phyloP scores from a whole-genome alignment of 148 eudicot species.

The Beta vulgaris region DNA sequence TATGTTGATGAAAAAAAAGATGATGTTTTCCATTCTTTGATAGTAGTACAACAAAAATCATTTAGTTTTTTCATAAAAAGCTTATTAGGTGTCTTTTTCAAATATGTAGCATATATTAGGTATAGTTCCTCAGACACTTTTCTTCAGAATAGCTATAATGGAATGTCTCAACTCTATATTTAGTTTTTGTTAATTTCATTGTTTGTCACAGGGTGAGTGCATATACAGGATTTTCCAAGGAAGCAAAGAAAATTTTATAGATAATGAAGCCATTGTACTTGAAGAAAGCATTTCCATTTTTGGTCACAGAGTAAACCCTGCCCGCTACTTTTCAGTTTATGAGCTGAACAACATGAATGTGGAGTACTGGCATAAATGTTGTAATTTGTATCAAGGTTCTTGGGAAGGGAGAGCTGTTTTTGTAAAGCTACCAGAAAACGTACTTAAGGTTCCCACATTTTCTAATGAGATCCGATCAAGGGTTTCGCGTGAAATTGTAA shows the following conservation, averaged over 20 bases:
- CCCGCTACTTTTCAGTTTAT: conserved; percentile 13
- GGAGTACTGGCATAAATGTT: no score
- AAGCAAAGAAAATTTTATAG: conserved; percentile 3
- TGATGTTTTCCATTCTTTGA: no score
- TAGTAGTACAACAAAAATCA: no score
- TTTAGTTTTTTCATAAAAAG: no score
- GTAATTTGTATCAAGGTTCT: background rate
- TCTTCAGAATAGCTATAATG: no score
- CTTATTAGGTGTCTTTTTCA: no score
- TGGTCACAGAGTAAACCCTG: background rate
- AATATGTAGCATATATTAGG: no score
- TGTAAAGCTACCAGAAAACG: background rate
- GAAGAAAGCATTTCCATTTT: conserved; percentile 19
- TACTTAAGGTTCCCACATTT: no score
- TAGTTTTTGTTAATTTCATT: background rate
- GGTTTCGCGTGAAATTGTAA: conserved; percentile 11
- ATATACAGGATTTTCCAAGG: background rate
- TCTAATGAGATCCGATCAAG: no score
- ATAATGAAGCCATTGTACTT: background rate
- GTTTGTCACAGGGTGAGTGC: background rate
- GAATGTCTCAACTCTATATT: no score
- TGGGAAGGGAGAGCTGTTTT: background rate
- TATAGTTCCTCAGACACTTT: no score
- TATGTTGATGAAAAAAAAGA: no score
- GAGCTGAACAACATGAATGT: conserved; percentile 17